These are phyloP conservation scores for Pythium dissotocum DNA, from an alignment of 352 stramenopile species.

Conservation along the genomic window DNA sequence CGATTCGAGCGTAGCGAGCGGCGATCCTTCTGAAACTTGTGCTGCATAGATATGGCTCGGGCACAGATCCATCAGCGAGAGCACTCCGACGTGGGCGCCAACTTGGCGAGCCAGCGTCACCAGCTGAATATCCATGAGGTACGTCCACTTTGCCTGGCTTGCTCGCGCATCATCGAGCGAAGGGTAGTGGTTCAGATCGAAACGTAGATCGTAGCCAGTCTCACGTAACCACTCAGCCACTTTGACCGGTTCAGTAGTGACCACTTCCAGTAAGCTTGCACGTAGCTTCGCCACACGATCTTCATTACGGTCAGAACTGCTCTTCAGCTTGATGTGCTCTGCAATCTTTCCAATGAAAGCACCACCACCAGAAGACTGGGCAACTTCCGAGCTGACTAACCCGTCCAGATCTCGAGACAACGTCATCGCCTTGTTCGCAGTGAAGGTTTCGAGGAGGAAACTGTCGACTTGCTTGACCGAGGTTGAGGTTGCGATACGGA, in stretches of 20 bases:
- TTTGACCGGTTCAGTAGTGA: slow-evolving; percentile 29
- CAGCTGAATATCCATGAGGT: slow-evolving; percentile 75
- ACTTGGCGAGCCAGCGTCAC: slow-evolving; percentile 45
- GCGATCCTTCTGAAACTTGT: slow-evolving; percentile 35
- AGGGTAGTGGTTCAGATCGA: slow-evolving; percentile 49
- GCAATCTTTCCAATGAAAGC: neutral
- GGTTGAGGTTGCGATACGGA: slow-evolving; percentile 8
- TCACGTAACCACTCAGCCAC: slow-evolving; percentile 51
- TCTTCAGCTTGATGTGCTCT: neutral
- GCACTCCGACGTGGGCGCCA: slow-evolving; percentile 52
- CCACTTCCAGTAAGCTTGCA: slow-evolving; percentile 17
- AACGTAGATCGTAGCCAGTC: slow-evolving; percentile 60
- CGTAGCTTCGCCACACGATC: neutral
- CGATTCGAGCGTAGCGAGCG: slow-evolving; percentile 47
- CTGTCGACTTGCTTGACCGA: slow-evolving; percentile 15
- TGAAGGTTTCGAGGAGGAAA: slow-evolving; percentile 19
- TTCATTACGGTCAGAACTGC: neutral
- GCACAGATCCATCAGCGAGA: slow-evolving; percentile 63
- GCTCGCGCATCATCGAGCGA: slow-evolving; percentile 42
- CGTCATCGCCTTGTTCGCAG: neutral
- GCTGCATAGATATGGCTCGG: slow-evolving; percentile 50
- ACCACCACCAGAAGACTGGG: neutral
- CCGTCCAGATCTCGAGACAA: neutral
- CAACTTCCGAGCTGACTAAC: neutral
- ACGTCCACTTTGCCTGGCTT: slow-evolving; percentile 65